Base-by-base conservation (phyloP, 768 basidiomycete genomes). In the Pulveroboletus frians region DNA sequence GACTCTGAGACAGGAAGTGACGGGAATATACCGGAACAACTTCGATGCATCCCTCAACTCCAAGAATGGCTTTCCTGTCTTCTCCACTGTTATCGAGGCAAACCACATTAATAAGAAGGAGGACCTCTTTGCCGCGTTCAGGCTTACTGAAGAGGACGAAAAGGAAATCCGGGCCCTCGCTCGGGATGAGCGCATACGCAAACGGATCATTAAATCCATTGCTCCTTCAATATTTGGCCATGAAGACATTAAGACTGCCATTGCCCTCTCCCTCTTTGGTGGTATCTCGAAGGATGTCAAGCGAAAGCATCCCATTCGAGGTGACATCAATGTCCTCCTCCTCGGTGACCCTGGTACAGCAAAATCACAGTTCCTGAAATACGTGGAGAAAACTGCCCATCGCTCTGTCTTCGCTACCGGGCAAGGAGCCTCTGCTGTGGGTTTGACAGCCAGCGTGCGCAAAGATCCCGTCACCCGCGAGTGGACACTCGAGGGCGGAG, bases 31-130 rank as follows among this genome's bases (percentile, higher is more conserved):
- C 67, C 84, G 94, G 57, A 99, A 99, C 73, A 98, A 98, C 68
- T 99, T 98, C 53, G 96, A 98, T 63, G 93, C 95, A 18, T 91
- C 94, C 3, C 81, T 99, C 58, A 99, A 99, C 68, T 84, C 92
- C 23, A 98, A 98, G 72, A 98, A 99, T 59, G 96, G 96, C 7
- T 99, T 99, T 73, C 96, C 96, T 2, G 96, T 99, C 29, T 99
- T 99, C 73, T 96, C 93, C 9, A 99, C 96, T 18, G 80, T 99
- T 55, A 87, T 99, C 49, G 96, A 98, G 66, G 96, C 94, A 15
- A 99, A 99, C 67, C 94, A 98, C 65, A 76, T 99, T 64, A 97
- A 96, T 75, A 97, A 98, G 76, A 98, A 98, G 69, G 95, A 98
- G 69, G 96, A 99, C 62, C 78, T 95, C 15, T 98, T 97, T 59